A percentile compares a stretch with the other conserved stretches of the same genome.
Evolutionary conservation across 2,329 filamentous ascomycete genomes (phyloP).

Genomic region (Nemania sp.): DNA sequence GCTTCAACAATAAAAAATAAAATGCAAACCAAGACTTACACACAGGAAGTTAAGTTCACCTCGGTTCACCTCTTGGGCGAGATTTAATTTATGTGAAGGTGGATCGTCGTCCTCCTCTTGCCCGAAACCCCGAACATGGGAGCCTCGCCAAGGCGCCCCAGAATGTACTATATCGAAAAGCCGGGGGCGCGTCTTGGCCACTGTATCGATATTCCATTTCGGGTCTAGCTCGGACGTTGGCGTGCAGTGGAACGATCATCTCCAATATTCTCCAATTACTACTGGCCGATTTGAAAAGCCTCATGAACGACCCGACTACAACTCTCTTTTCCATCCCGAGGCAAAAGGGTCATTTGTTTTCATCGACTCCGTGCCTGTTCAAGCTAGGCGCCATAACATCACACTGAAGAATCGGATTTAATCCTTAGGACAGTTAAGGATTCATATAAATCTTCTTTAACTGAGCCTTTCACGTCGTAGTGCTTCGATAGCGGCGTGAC

Average conservation of each 20-base stretch:
- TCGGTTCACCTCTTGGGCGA: not conserved
- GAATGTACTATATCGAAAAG: not conserved
- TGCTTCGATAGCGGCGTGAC: conserved; percentile 12
- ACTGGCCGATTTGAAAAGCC: conserved; percentile 19
- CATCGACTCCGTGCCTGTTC: not conserved
- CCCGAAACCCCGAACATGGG: conserved; percentile 31
- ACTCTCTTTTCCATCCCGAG: not conserved
- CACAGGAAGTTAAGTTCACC: too few species aligned
- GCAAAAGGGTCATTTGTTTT: not conserved
- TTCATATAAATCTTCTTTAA: not conserved
- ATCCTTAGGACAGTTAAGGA: not conserved
- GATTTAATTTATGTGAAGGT: not conserved
- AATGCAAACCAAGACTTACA: too few species aligned
- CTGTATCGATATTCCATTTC: conserved; percentile 16
- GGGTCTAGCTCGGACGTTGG: conserved; percentile 4
- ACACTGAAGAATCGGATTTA: not conserved
- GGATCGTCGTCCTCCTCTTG: conserved; percentile 34
- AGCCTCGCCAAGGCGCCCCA: conserved; percentile 14
- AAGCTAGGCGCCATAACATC: not conserved
- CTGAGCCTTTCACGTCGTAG: not conserved
- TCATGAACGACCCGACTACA: not conserved
- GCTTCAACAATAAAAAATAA: too few species aligned
- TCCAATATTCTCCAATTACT: conserved; percentile 22
- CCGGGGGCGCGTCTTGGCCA: conserved; percentile 5
- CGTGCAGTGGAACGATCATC: not conserved